phyloP scores from a whole-genome alignment of 2,329 filamentous ascomycete species.

The Penicillium polonicum region DNA sequence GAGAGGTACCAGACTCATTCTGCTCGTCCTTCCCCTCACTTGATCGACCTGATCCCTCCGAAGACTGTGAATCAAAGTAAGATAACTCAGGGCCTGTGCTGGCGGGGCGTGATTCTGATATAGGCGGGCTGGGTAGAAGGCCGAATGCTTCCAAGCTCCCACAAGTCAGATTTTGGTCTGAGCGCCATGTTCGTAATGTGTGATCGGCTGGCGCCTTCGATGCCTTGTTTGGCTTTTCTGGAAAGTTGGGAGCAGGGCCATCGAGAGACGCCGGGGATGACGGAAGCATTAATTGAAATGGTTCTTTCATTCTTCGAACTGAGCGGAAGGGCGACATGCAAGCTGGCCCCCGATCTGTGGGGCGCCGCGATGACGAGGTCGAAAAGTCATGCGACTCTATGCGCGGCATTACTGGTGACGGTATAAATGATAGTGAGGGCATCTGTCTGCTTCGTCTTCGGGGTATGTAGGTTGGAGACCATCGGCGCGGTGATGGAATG shows the following conservation, averaged over 20 bases:
- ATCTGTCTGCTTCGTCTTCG: constrained; percentile 35
- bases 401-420: constrained; percentile 30
- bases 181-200: constrained; percentile 36
- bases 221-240: constrained; percentile 20
- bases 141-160: constrained; percentile 35
- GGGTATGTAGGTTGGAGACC: constrained; percentile 30
- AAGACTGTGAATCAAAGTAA: constrained; percentile 27
- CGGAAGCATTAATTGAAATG: constrained; percentile 39
- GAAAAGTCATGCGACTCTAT: constrained; percentile 32
- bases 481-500: constrained; percentile 26
- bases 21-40: not conserved
- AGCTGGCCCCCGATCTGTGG: constrained; percentile 26
- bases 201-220: constrained; percentile 25
- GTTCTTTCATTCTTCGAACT: constrained; percentile 41
- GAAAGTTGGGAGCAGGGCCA: constrained; percentile 16
- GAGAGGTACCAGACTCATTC: no score
- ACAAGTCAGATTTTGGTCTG: constrained; percentile 36
- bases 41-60: not conserved
- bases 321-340: constrained; percentile 41
- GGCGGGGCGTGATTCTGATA: constrained; percentile 34
- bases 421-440: constrained; percentile 37
- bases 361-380: constrained; percentile 25
- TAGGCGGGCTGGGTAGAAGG: constrained; percentile 38
- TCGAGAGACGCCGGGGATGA: constrained; percentile 35
- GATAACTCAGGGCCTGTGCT: constrained; percentile 29